Evolutionary conservation across 208 protist species (phyloP), one percentile per base, ranked within the genome.

Genomic region (Wallacemonas rigidus): DNA sequence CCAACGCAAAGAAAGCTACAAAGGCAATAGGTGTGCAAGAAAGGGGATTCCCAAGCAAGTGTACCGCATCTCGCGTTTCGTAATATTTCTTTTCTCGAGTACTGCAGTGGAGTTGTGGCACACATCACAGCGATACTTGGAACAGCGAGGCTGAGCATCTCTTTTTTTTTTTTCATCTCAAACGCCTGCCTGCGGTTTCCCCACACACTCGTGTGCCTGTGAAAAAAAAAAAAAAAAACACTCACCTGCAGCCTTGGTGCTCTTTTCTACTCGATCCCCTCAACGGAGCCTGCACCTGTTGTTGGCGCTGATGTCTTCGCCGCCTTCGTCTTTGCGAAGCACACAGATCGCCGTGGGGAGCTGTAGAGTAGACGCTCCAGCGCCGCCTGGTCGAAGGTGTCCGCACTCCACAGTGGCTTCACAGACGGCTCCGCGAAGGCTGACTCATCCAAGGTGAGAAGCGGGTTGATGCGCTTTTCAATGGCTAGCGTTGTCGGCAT

Each of bases 401-500:
- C 72, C 7, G 57, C 55, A 15, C 79, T 70, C 64, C 73, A 74
- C 36, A 57, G 44, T 4, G 69, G 47, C 47, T 47, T 44, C 61
- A 82, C 61, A 9, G 45, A 45, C 4, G 60, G 60, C 6, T 65
- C 55, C 36, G 79, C 77, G 26, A 94, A 77, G 47, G 72, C 79
- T 38, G 68, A 74, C 5, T 74, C 67, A n/a, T 80, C 76, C 40
- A 92, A 55, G 11, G 87, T 92, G 17, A 95, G 79, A 14, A 94
- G 77, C 38, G 88, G 79, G 55, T 95, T 95, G 41, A 89, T 81
- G 26, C 26, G 69, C 63, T 77, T 81, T 64, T 94, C 87, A 26
- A 91, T 57, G 9, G 71, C 77, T 2, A 96, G 63, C 14, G 87
- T 93, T 6, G 88, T 80, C 35, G 88, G 91, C 12, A 96, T 70